Percentiles rank a stretch among this genome's conserved stretches.
Evolutionary conservation across 495 filamentous ascomycete genomes (phyloP).

Genomic region (Mytilinidion resinicola): DNA sequence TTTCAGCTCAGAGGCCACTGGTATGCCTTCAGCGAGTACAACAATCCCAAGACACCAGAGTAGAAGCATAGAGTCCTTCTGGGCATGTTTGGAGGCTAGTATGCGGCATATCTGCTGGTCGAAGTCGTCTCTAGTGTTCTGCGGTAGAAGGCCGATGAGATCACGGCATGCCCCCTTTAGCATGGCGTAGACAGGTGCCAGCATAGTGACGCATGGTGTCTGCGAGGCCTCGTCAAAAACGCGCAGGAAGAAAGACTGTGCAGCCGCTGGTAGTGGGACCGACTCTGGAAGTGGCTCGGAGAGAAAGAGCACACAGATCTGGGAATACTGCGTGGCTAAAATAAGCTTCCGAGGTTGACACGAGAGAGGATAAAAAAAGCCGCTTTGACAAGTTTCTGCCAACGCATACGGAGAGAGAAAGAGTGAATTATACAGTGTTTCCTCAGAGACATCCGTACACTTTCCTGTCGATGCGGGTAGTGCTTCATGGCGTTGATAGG

Average conservation of each 20-base stretch:
- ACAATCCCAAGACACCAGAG: slow-evolving; percentile 21
- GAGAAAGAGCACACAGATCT: slow-evolving; percentile 20
- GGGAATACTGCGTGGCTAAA: slow-evolving; percentile 9
- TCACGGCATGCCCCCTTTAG: slow-evolving; percentile 30
- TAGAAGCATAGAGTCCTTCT: slow-evolving; percentile 13
- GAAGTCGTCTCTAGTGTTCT: slow-evolving; percentile 14
- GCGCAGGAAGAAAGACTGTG: slow-evolving; percentile 29
- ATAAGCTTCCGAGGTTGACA: slow-evolving; percentile 7
- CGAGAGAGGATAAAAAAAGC: background rate
- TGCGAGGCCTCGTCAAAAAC: slow-evolving; percentile 23
- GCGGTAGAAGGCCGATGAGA: slow-evolving; percentile 18
- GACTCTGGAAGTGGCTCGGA: slow-evolving; percentile 26
- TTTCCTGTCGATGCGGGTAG: too few species aligned
- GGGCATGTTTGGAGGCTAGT: slow-evolving; percentile 8
- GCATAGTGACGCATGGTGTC: slow-evolving; percentile 13
- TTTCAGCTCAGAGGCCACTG: background rate
- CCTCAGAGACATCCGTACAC: too few species aligned
- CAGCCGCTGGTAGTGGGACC: slow-evolving; percentile 26
- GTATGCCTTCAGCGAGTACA: slow-evolving; percentile 10
- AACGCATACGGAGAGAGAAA: too few species aligned
- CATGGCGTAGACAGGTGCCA: slow-evolving; percentile 26
- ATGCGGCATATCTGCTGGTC: slow-evolving; percentile 27
- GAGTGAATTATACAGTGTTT: too few species aligned
- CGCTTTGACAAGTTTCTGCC: background rate
- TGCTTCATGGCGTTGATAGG: too few species aligned